phyloP scores from a whole-genome alignment of 2,329 filamentous ascomycete genomes.

The Neocatenulostroma microsporum region DNA sequence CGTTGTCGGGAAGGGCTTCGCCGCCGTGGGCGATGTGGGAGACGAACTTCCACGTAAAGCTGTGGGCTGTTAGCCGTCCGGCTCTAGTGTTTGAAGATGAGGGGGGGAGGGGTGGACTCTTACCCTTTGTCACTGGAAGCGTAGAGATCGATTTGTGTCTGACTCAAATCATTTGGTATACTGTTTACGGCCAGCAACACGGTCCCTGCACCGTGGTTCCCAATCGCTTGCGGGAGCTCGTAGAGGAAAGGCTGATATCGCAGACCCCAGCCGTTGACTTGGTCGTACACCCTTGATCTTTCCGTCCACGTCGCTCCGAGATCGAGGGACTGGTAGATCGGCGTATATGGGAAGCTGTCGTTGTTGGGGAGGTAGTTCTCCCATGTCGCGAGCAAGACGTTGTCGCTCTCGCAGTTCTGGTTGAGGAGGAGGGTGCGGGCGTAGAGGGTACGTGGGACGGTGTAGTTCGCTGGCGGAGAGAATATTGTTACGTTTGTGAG shows the following conservation, averaged over 20 bases:
- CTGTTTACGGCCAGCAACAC: slow-evolving; percentile 55
- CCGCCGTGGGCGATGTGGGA: slow-evolving; percentile 58
- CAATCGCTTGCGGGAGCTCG: slow-evolving; percentile 52
- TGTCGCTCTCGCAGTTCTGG: slow-evolving; percentile 27
- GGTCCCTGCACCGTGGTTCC: slow-evolving; percentile 53
- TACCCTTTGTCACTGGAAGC: slow-evolving; percentile 53
- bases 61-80: too few species aligned
- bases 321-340: slow-evolving; percentile 42
- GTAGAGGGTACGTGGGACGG: slow-evolving; percentile 41
- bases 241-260: slow-evolving; percentile 64
- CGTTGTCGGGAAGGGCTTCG: slow-evolving; percentile 55
- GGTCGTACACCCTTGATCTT: slow-evolving; percentile 55
- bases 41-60: slow-evolving; percentile 56
- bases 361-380: slow-evolving; percentile 46
- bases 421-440: slow-evolving; percentile 42
- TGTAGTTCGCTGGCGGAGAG: slow-evolving; percentile 20
- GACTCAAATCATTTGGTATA: slow-evolving; percentile 51
- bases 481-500: slow-evolving; percentile 21
- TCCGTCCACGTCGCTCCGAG: slow-evolving; percentile 52
- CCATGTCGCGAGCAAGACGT: slow-evolving; percentile 44
- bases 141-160: slow-evolving; percentile 63
- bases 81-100: too few species aligned
- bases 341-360: slow-evolving; percentile 35
- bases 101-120: too few species aligned
- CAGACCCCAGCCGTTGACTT: slow-evolving; percentile 56